Conservation (phyloP, 2,329 filamentous ascomycete species). For the Catunica adiposa region DNA sequence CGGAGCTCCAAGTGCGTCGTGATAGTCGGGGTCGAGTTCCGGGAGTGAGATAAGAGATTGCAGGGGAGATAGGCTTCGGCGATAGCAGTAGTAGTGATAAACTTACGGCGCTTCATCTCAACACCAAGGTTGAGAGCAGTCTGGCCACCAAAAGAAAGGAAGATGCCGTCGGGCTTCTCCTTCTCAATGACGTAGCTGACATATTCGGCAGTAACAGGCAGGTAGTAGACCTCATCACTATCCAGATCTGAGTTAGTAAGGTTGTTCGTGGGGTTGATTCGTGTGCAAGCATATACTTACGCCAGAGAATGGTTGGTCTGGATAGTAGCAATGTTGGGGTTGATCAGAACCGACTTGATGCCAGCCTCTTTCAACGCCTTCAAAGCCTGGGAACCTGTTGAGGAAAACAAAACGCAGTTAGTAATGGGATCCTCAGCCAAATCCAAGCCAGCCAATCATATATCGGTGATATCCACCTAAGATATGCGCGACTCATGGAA, state of each 20-base stretch:
- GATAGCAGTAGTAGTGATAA: too few species aligned
- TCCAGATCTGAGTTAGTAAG: background rate
- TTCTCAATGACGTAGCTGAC: conserved; percentile 94
- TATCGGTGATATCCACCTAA: background rate
- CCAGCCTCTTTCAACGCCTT: conserved; percentile 95
- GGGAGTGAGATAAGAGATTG: background rate
- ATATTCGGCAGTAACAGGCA: conserved; percentile 94
- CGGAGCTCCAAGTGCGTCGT: conserved; percentile 9
- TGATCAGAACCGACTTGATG: conserved; percentile 80
- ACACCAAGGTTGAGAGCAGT: conserved; percentile 94
- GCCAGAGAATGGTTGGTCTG: conserved; percentile 92
- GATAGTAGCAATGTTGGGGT: conserved; percentile 96
- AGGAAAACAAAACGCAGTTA: conserved; percentile 14
- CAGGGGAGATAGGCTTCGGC: too few species aligned
- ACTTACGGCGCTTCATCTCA: conserved; percentile 65
- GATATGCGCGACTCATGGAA: background rate
- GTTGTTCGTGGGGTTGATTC: background rate
- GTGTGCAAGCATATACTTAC: conserved; percentile 3
- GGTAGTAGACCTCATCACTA: conserved; percentile 85
- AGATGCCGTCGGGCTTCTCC: conserved; percentile 90
- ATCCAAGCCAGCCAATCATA: background rate
- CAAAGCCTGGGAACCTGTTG: conserved; percentile 74
- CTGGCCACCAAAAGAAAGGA: conserved; percentile 93
- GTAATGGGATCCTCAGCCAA: background rate
- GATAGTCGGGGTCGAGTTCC: background rate